Evolutionary conservation across 169 alveolate species (phyloP), one percentile per base, ranked within the genome.

Genomic region (Plasmodium inui): DNA sequence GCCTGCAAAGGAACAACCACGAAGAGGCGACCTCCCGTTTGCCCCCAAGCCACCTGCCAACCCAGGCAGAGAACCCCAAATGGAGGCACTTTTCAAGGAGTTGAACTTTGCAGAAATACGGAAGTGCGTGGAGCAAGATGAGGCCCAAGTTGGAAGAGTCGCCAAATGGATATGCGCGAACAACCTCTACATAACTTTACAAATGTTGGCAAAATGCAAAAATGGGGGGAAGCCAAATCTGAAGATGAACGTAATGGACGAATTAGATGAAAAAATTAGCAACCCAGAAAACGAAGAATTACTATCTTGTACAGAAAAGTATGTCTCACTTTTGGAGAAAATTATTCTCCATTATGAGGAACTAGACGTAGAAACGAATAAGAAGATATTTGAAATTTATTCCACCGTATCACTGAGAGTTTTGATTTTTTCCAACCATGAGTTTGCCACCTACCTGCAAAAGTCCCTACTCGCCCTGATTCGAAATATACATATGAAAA

Each of bases 141-240:
- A 61, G 41, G n/a, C n/a, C 9, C 57, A 89, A 37, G 73, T 89
- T 5, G 83, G 67, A 14, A 28, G 26, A 14, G 44, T 89, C 28
- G 82, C 90, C 19, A 19, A 79, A 53, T 89, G 94, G 44, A 67
- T 89, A 28, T 80, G 89, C 34, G 34, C 37, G 0, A 37, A 89
- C 73, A 79, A 72, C 28, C 34, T 89, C 14, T 7, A 19, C 30
- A 78, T 44, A 55, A 79, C 2, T 22, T 39, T 67, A 39, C 80
- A 79, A 22, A 53, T 89, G 26, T 79, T 89, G 50, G 94, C 41
- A 50, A 89, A 78, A 89, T 89, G 94, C 72, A 83, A n/a, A 32
- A n/a, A 57, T n/a, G 67, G 55, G 28, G 26, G 17, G 14, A 19
- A 7, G 26, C 76, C 71, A 39, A 89, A 67, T 37, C 26, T 32